These are phyloP conservation scores for Cryoendolithus antarcticus DNA, from an alignment of 2,329 filamentous ascomycete genomes.

Conservation along the genomic window DNA sequence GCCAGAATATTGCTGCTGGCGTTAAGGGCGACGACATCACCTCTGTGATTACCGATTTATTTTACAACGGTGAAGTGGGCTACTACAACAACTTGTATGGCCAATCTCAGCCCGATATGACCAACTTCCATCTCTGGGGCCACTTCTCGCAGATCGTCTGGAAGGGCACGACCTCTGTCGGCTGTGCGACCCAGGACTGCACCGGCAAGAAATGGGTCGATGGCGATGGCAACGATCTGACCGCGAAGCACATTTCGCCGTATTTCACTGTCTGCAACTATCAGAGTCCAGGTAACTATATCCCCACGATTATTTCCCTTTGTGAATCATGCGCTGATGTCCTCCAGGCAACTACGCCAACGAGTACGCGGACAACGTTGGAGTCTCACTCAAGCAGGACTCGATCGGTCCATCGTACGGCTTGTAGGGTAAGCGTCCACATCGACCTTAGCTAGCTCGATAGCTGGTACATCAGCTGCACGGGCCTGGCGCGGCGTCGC, in stretches of 20 bases:
- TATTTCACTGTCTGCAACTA: slow-evolving; percentile 89
- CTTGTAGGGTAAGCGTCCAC: too few relatives aligned
- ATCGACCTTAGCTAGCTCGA: too few relatives aligned
- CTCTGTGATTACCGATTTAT: slow-evolving; percentile 62
- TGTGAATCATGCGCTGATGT: too few relatives aligned
- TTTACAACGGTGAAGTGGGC: slow-evolving; percentile 73
- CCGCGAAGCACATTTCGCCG: slow-evolving; percentile 25
- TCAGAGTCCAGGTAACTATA: slow-evolving; percentile 51
- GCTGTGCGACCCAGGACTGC: slow-evolving; percentile 50
- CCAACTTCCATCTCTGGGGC: slow-evolving; percentile 54
- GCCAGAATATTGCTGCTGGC: slow-evolving; percentile 81
- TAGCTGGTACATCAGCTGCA: too few relatives aligned
- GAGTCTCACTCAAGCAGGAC: slow-evolving; percentile 20
- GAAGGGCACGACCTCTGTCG: slow-evolving; percentile 49
- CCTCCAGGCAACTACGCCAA: slow-evolving; percentile 35
- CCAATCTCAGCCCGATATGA: slow-evolving; percentile 44
- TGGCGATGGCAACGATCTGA: slow-evolving; percentile 21
- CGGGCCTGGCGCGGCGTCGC: too few relatives aligned
- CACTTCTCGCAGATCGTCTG: slow-evolving; percentile 69
- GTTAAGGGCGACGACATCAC: slow-evolving; percentile 46
- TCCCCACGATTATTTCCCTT: background rate
- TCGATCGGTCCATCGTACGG: too few relatives aligned
- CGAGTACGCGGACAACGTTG: slow-evolving; percentile 43
- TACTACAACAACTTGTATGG: slow-evolving; percentile 36
- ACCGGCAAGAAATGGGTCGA: slow-evolving; percentile 37